phyloP scores from a whole-genome alignment of 2,329 filamentous ascomycete genomes.

The Atkinsonella hypoxylon region DNA sequence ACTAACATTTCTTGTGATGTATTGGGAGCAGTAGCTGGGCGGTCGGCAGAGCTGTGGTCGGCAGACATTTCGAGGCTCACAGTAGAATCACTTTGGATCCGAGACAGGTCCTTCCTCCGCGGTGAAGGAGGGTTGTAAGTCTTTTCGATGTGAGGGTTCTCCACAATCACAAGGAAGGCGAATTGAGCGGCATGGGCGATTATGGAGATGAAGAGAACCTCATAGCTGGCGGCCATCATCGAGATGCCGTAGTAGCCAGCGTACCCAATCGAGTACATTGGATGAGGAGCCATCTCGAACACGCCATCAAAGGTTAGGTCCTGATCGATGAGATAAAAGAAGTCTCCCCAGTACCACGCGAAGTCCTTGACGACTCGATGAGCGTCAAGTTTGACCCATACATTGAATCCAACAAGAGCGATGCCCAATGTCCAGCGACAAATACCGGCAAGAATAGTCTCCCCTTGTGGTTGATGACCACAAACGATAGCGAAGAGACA shows the following conservation, averaged over 20 bases:
- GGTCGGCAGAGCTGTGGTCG: constrained; percentile 13
- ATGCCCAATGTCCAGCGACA: constrained; percentile 72
- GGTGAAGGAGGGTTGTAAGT: constrained; percentile 87
- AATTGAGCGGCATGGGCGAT: constrained; percentile 90
- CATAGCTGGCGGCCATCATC: constrained; percentile 95
- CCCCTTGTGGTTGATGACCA: constrained; percentile 59
- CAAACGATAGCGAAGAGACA: constrained; percentile 91
- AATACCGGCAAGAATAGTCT: constrained; percentile 55
- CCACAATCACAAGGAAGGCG: constrained; percentile 78
- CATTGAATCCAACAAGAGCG: constrained; percentile 76
- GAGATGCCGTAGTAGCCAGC: constrained; percentile 97
- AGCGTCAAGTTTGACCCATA: constrained; percentile 97
- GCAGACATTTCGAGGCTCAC: constrained; percentile 15
- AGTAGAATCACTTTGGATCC: constrained; percentile 18
- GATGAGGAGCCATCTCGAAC: constrained; percentile 97
- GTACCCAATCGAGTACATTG: constrained; percentile 98
- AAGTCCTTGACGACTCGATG: constrained; percentile 98
- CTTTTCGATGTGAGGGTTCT: constrained; percentile 97
- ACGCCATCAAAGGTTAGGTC: constrained; percentile 96
- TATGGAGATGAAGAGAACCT: constrained; percentile 93
- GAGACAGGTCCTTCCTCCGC: constrained; percentile 39
- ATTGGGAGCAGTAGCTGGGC: constrained; percentile 11
- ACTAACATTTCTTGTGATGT: constrained; percentile 35
- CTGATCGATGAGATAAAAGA: constrained; percentile 97
- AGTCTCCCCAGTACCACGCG: constrained; percentile 99